Base-by-base conservation (phyloP, 176 grass and related monocot genomes). In the Raddia guianensis region DNA sequence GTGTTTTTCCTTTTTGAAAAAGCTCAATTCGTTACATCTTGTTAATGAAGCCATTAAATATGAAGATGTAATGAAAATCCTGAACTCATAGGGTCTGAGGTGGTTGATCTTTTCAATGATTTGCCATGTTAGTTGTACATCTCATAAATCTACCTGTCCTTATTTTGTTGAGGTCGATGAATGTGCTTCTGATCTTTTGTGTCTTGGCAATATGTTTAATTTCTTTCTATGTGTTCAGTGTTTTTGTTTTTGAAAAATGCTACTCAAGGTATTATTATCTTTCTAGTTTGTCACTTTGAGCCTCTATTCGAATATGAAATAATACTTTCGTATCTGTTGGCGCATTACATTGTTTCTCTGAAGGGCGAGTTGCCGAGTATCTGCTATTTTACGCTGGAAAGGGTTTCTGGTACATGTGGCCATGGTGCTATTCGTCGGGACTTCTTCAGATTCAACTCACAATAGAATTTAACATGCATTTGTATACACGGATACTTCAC, bases 101-200 rank as follows among this genome's bases (percentile, higher is more conserved):
- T 85, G 49, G 78, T 85, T 85, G 49, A 77, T 77, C 66, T 56
- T 66, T 82, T 66, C 42, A 65, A 76, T 85, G 49, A 57, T 81
- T 68, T 51, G 42, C 77, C 72, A 85, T 76, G 77, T 76, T 85
- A 66, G 82, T 45, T 60, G 82, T 58, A 14, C 43, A 64, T 82
- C 77, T 56, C 49, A 56, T 55, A 76, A 80, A 64, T 81, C 50
- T 50, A 34, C 49, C 70, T 63, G 50, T 64, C 56, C 64, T 80
- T 42, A 85, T 76, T 66, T 77, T 43, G 42, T 18, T 66, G 82
- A 85, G 72, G 15, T 18, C 13, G 9, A 45, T 44, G 15, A 49
- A 66, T 59, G 49, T 7, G 59, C 40, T 19, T 71, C 60, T 57
- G 62, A 50, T 80, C 62, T 50, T 3, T 74, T 0, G 49, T 14